phyloP scores from a whole-genome alignment of 257 asterid genomes.

The Solanum sitiens region DNA sequence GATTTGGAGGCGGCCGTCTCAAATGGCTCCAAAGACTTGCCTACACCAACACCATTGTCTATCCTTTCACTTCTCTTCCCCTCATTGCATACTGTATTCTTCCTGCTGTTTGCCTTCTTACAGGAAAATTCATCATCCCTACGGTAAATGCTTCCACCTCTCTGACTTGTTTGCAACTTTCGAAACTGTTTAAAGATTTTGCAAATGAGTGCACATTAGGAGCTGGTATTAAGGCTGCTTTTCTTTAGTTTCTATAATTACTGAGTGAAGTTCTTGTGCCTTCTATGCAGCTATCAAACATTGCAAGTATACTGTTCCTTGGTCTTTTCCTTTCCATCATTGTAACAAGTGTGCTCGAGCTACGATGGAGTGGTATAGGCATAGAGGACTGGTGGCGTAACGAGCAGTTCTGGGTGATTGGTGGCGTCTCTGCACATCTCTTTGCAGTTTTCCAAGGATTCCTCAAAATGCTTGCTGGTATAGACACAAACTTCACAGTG shows the following conservation, averaged over 20 bases:
- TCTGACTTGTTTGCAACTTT: neutral
- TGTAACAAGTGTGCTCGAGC: conserved; percentile 70
- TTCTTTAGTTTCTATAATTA: neutral
- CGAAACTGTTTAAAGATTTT: neutral
- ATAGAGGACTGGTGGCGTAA: conserved; percentile 93
- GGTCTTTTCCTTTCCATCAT: conserved; percentile 87
- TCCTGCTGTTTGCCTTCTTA: conserved; percentile 86
- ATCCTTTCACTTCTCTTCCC: conserved; percentile 95
- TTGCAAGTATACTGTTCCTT: conserved; percentile 80
- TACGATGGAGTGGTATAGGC: conserved; percentile 94
- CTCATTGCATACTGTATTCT: conserved; percentile 73
- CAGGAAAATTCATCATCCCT: conserved; percentile 94
- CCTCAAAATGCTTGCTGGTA: conserved; percentile 83
- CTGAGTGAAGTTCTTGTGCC: neutral
- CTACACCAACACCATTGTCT: conserved; percentile 83
- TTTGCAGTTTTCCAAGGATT: conserved; percentile 98
- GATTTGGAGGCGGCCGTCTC: conserved; percentile 91
- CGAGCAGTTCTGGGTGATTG: conserved; percentile 99
- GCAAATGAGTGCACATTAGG: neutral
- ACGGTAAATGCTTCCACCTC: conserved; percentile 42
- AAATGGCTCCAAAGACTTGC: conserved; percentile 87
- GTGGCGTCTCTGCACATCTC: conserved; percentile 95
- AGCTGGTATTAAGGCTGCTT: neutral
- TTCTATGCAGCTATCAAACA: conserved; percentile 55
- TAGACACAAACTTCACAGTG: conserved; percentile 91